These are phyloP conservation scores for Cystobasidium pallidum DNA, from an alignment of 1,284 basidiomycete genomes.

Conservation along the genomic window DNA sequence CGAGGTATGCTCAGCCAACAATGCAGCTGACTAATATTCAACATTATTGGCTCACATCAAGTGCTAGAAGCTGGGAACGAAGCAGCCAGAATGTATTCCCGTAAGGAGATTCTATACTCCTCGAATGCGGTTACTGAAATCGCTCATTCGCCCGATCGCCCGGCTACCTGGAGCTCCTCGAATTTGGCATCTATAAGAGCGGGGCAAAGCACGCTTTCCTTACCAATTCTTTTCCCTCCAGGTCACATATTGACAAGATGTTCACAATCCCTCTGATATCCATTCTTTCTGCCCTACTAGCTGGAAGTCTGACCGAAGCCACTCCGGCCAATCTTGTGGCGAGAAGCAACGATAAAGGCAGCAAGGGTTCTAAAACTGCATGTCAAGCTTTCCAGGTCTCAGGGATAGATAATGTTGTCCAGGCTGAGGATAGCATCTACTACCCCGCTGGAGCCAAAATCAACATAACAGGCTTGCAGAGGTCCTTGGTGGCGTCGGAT, in stretches of 20 bases:
- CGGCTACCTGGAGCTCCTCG: too few relatives aligned
- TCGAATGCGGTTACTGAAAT: too few relatives aligned
- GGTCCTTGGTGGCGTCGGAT: neutral
- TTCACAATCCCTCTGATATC: neutral
- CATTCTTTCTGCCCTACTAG: neutral
- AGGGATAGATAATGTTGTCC: neutral
- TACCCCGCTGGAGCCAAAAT: neutral
- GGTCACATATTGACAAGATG: neutral
- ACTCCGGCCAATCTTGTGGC: neutral
- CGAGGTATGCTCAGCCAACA: too few relatives aligned
- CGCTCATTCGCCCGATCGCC: too few relatives aligned
- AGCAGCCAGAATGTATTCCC: too few relatives aligned
- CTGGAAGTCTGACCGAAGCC: neutral
- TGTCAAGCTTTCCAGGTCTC: slow-evolving; percentile 5
- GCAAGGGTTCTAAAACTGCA: neutral
- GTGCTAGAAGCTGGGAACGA: too few relatives aligned
- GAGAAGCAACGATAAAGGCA: neutral
- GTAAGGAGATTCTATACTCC: too few relatives aligned
- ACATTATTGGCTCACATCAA: too few relatives aligned
- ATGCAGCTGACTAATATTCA: too few relatives aligned
- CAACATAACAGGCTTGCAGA: slow-evolving; percentile 10
- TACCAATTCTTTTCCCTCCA: neutral
- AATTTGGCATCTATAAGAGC: too few relatives aligned
- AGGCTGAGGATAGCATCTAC: slow-evolving; percentile 1
- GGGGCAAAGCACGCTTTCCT: too few relatives aligned